A percentile compares a stretch with the other conserved stretches of the same genome.
phyloP scores from a whole-genome alignment of 345 rosid genomes.

The Brassica cretica region DNA sequence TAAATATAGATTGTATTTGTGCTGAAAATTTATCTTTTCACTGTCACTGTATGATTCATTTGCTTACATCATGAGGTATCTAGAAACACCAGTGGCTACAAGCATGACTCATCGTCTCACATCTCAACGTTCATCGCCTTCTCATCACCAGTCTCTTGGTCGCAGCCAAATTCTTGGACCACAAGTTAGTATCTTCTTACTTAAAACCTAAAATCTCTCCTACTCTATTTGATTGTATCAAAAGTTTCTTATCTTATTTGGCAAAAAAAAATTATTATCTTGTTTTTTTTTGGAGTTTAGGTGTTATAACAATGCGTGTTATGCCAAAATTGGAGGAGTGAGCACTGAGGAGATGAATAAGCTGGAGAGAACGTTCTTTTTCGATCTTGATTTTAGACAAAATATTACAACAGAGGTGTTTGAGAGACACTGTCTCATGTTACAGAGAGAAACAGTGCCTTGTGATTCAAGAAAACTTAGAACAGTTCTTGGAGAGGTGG shows the following conservation, averaged over 20 bases:
- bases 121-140: constrained; percentile 49
- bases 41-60: not conserved
- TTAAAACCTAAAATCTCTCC: not conserved
- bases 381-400: constrained; percentile 44
- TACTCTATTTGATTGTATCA: not conserved
- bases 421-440: constrained; percentile 39
- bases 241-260: not conserved
- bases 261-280: not conserved
- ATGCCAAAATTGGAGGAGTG: constrained; percentile 52
- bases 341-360: constrained; percentile 48
- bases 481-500: constrained; percentile 29
- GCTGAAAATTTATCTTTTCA: no score
- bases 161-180: constrained; percentile 47
- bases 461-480: constrained; percentile 23
- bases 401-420: constrained; percentile 41
- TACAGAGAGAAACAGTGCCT: constrained; percentile 36
- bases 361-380: constrained; percentile 45
- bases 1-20: no score
- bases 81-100: constrained; percentile 26
- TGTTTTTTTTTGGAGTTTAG: constrained; percentile 21
- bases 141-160: constrained; percentile 45
- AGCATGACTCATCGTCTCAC: constrained; percentile 32
- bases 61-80: constrained; percentile 40
- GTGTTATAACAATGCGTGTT: constrained; percentile 43
- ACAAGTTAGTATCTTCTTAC: constrained; percentile 35